phyloP scores from a whole-genome alignment of 345 rosid genomes.

The Eucalyptus viminalis region DNA sequence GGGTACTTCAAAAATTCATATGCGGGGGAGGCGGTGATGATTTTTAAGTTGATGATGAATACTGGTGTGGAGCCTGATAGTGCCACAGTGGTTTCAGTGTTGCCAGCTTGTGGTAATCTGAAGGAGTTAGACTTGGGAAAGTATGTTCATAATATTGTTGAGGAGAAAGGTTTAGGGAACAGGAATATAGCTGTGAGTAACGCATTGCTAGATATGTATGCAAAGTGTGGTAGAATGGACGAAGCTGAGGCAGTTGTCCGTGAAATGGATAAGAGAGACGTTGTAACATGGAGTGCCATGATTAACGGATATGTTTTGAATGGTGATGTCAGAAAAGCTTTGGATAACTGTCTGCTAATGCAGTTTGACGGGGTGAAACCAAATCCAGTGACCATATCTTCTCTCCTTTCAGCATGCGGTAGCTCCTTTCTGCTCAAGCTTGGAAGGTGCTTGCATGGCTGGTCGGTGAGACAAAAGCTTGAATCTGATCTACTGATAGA shows the following conservation, averaged over 20 bases:
- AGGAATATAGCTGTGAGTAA: slow-evolving; percentile 28
- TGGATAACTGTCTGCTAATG: slow-evolving; percentile 27
- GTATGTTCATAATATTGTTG: slow-evolving; percentile 32
- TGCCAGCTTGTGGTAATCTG: slow-evolving; percentile 38
- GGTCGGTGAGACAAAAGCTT: slow-evolving; percentile 49
- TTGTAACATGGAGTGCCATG: slow-evolving; percentile 46
- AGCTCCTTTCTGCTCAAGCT: slow-evolving; percentile 22
- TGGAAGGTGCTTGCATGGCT: slow-evolving; percentile 67
- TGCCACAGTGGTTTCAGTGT: slow-evolving; percentile 32
- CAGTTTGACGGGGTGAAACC: slow-evolving; percentile 23
- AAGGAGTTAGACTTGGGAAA: slow-evolving; percentile 27
- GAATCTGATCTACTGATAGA: slow-evolving; percentile 33
- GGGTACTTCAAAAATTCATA: slow-evolving; percentile 37
- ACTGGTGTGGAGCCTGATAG: slow-evolving; percentile 16
- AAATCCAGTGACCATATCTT: slow-evolving; percentile 46
- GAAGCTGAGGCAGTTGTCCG: slow-evolving; percentile 32
- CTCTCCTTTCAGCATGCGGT: slow-evolving; percentile 62
- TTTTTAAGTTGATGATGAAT: slow-evolving; percentile 23
- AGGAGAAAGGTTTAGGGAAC: slow-evolving; percentile 17
- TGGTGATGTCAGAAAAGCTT: slow-evolving; percentile 29
- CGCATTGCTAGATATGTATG: slow-evolving; percentile 58
- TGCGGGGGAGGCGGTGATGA: slow-evolving; percentile 18
- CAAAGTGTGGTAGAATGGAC: slow-evolving; percentile 34
- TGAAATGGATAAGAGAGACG: slow-evolving; percentile 38
- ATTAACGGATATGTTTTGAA: slow-evolving; percentile 42